These are phyloP conservation scores for Termitomyces sp. DNA, from an alignment of 768 basidiomycete genomes.

Conservation along the genomic window DNA sequence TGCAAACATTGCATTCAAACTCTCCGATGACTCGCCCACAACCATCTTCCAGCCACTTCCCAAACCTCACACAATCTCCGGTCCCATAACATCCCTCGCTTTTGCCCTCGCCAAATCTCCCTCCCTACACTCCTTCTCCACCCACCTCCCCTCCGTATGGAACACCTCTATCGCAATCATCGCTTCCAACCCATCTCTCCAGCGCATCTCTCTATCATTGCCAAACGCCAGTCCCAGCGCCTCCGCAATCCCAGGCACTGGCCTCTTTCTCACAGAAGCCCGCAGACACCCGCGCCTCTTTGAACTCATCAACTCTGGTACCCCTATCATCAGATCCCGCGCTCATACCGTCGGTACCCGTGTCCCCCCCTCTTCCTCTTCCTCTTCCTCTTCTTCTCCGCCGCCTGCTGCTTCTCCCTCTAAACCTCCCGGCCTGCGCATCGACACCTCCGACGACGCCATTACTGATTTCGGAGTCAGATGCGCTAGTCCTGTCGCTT, in stretches of 20 bases:
- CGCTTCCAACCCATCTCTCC: slow-evolving; percentile 38
- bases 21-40: slow-evolving; percentile 38
- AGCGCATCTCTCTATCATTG: neutral
- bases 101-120: slow-evolving; percentile 32
- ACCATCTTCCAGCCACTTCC: too few species aligned
- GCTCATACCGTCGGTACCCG: slow-evolving; percentile 18
- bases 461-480: neutral
- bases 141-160: slow-evolving; percentile 56
- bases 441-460: slow-evolving; percentile 1
- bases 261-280: slow-evolving; percentile 54
- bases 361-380: neutral
- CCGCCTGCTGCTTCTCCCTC: neutral
- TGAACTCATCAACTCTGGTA: slow-evolving; percentile 51
- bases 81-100: slow-evolving; percentile 24
- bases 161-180: slow-evolving; percentile 46
- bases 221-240: neutral
- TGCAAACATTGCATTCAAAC: slow-evolving; percentile 48
- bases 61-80: too few species aligned
- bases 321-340: slow-evolving; percentile 21
- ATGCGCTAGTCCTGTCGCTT: neutral
- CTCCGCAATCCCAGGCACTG: slow-evolving; percentile 31
- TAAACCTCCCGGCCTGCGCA: neutral
- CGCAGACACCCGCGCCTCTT: slow-evolving; percentile 43
- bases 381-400: neutral
- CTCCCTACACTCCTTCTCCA: slow-evolving; percentile 41